Evolutionary conservation across 495 filamentous ascomycete genomes (phyloP), one percentile per base, ranked within the genome.

Genomic region (Aspergillus conjunctus): DNA sequence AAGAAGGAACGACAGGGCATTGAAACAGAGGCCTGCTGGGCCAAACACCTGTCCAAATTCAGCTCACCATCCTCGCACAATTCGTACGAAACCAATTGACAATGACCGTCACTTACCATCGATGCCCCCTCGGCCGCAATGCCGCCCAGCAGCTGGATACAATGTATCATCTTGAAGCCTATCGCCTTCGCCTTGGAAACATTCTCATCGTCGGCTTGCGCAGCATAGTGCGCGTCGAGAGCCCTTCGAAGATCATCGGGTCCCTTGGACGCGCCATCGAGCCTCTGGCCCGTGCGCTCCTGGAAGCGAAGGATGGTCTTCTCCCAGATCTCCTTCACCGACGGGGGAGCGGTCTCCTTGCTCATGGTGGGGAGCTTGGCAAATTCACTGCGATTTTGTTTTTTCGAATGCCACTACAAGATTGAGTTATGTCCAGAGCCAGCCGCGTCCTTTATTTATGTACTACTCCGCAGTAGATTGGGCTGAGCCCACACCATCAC

Each of bases 21-120:
- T 71, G 43, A 71, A 71, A 51, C 68, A 71, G 11, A 71, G 20
- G 2, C 51, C 51, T 11, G 66, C 60, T 2, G 68, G 63, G 7
- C 60, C 57, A 21, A 71, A 66, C 45, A 41, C 60, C 60, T 63
- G 39, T 2, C 2, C 17, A 2, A 1, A 15, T 43, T 15, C 11
- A 41, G 10, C 7, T 60, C 22, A 60, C 50, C 37, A n/a, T 10
- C 10, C 14, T 30, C 26, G 22, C 12, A 51, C 14, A 15, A 15
- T 34, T 3, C 0, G 18, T 20, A 15, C 3, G n/a, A 37, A 26
- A 5, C 26, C 5, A 20, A 5, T 30, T 7, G 6, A 43, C n/a
- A 18, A 17, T 55, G 4, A 45, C 11, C 10, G 8, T 30, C 11
- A 15, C 56, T 41, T 22, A 70, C 68, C 60, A 61, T 52, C 7